Base-by-base conservation (phyloP, 352 stramenopile species). In the Globisporangium okanoganense region DNA sequence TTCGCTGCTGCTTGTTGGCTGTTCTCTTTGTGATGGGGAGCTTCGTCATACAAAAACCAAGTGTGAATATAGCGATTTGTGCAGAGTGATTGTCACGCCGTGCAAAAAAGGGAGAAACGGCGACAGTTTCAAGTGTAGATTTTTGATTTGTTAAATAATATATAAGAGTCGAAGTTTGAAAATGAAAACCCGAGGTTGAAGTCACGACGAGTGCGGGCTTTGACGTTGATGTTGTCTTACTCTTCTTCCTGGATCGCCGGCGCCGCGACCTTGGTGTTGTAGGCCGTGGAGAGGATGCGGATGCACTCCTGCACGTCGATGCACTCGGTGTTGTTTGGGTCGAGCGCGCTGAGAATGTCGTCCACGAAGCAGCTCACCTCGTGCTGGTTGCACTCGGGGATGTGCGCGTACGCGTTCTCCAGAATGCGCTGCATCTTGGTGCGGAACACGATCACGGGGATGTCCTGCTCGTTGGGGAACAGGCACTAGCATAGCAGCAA, bases 301-400 rank as follows among this genome's bases (percentile, higher is more conserved):
- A 89, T 85, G 53, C 79, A 87, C 47, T 89, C 79, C 35, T 87
- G 79, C 20, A 86, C 75, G 50, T 87, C 79, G 48, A 88, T 83
- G 66, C 76, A 87, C 60, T 88, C 79, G 62, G 79, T 86, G 60
- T 85, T 84, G 67, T 87, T 80, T 14, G 79, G 77, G 44, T 89
- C 76, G 27, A 89, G 70, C 20, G 76, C 73, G 43, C 73, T 89
- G 38, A 89, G 59, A 50, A 87, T 85, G 61, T 86, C 79, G 67
- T 89, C 77, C 27, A 89, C 77, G 49, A 81, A 86, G 65, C 75
- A 87, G 61, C 75, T 87, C 58, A 88, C 76, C 67, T 88, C 76
- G 65, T 87, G 75, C 58, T 78, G 71, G 66, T 89, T 87, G 65
- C 75, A 83, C 67, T 87, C 79, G 22, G 76, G 71, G 3, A 89